These are phyloP conservation scores for Lentinula guzmanii DNA, from an alignment of 768 basidiomycete genomes.

Conservation along the genomic window DNA sequence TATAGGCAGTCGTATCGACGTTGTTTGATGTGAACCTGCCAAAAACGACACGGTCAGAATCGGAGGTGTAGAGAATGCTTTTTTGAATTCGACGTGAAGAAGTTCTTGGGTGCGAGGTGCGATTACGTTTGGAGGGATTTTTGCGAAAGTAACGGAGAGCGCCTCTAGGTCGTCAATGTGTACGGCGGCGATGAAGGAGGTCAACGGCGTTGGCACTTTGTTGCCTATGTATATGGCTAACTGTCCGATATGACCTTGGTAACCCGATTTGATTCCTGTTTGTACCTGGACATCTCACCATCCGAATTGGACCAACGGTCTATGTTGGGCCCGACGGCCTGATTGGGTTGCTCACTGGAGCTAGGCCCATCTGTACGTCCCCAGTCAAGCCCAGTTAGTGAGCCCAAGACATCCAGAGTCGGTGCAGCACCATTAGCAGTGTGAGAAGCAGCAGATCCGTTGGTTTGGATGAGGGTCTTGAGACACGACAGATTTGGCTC, in stretches of 20 bases:
- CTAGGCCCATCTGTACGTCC: constrained; percentile 16
- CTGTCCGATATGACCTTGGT: constrained; percentile 58
- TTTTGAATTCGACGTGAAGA: constrained; percentile 93
- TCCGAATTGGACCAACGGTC: constrained; percentile 85
- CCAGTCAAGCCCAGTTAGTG: constrained; percentile 59
- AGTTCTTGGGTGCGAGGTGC: constrained; percentile 81
- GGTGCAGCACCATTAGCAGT: constrained; percentile 18
- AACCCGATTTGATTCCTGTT: constrained; percentile 93
- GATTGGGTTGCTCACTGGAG: constrained; percentile 39
- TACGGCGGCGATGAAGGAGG: constrained; percentile 83
- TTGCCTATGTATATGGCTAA: constrained; percentile 95
- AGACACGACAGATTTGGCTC: constrained; percentile 14
- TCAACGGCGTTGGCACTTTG: constrained; percentile 85
- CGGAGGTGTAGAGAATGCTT: constrained; percentile 70
- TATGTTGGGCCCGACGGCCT: constrained; percentile 64
- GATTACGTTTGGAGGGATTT: constrained; percentile 82
- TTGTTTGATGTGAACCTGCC: constrained; percentile 85
- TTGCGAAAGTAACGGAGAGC: constrained; percentile 79
- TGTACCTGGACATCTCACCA: constrained; percentile 91
- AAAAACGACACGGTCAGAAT: constrained; percentile 85
- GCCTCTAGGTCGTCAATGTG: constrained; percentile 69
- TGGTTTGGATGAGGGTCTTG: constrained; percentile 31
- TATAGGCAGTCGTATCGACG: constrained; percentile 81
- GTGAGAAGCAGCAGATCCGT: constrained; percentile 30
- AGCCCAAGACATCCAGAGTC: constrained; percentile 42